Base-by-base conservation (phyloP, 352 stramenopile genomes). In the Globisporangium solare region DNA sequence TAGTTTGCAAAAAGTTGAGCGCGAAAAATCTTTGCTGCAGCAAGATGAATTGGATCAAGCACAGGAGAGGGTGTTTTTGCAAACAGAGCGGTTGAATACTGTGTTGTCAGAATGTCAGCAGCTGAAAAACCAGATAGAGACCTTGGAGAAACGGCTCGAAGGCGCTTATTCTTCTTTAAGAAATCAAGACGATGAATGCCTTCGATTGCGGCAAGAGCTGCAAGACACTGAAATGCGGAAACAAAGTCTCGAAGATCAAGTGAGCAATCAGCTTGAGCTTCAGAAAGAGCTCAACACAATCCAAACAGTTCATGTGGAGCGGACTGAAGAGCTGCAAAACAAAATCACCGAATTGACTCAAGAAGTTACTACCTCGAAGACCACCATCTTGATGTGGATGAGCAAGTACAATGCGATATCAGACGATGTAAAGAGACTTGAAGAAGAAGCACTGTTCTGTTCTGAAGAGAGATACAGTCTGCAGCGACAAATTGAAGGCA, bases 351-450 rank as follows among this genome's bases (percentile, higher is more conserved):
- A 51, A 42, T 40, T 85, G 2, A 64, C 21, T 2, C 57, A 83
- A 24, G 74, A 88, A 24, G 40, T 88, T n/a, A 51, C 58, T 2
- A 71, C 82, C 20, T 64, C 68, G 1, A 83, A 89, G 54, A 83
- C 79, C 15, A 68, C 76, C 3, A 74, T 87, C n/a, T 53, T 86
- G 6, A 78, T 76, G 74, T 88, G 78, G 78, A 86, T 85, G 72
- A 85, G 58, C 67, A 85, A 86, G 54, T 84, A 74, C 31, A 80
- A 86, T 17, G 54, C 60, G 4, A 35, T 72, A 1, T 59, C 51
- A 7, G 68, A 79, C 42, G 64, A 73, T 1, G 76, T 72, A 7
- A 51, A 61, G 3, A 56, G 64, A 1, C 55, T 83, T 13, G 66
- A 85, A 42, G 60, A 68, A 11, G 54, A 74, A 10, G 53, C 61